phyloP scores from a whole-genome alignment of 1,284 basidiomycete species.

The Cryptococcus amylolentus region DNA sequence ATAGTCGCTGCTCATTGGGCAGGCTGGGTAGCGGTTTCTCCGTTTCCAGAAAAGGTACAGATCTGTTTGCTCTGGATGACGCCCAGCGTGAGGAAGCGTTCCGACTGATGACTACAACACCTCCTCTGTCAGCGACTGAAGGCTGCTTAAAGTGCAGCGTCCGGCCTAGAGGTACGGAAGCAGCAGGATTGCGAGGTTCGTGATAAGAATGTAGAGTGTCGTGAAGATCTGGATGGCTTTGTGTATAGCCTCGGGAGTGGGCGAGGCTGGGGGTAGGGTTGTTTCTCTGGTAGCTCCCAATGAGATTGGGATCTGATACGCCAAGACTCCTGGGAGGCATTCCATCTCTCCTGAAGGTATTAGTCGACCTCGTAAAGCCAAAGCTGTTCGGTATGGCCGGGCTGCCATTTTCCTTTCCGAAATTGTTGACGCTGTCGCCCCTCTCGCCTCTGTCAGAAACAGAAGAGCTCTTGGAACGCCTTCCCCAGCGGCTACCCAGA shows the following conservation, averaged over 20 bases:
- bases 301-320: background rate
- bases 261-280: background rate
- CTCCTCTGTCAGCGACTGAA: conserved; percentile 14
- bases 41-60: conserved; percentile 14
- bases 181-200: conserved; percentile 8
- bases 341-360: background rate
- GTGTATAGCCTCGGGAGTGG: conserved; percentile 4
- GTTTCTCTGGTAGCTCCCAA: background rate
- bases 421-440: background rate
- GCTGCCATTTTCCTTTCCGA: background rate
- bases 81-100: conserved; percentile 1
- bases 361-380: conserved; percentile 2
- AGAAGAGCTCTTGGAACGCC: background rate
- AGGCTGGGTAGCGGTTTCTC: conserved; percentile 29
- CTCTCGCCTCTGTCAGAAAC: background rate
- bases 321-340: background rate
- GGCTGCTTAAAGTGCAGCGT: conserved; percentile 26
- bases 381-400: conserved; percentile 6
- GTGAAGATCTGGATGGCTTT: conserved; percentile 14
- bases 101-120: conserved; percentile 23
- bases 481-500: conserved; percentile 6
- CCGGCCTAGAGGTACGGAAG: conserved; percentile 1
- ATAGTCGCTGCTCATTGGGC: conserved; percentile 13
- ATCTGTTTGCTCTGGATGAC: conserved; percentile 1
- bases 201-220: background rate